Evolutionary conservation across 306 rosid genomes (phyloP), one percentile per base, ranked within the genome.

Genomic region (Delonix regia): DNA sequence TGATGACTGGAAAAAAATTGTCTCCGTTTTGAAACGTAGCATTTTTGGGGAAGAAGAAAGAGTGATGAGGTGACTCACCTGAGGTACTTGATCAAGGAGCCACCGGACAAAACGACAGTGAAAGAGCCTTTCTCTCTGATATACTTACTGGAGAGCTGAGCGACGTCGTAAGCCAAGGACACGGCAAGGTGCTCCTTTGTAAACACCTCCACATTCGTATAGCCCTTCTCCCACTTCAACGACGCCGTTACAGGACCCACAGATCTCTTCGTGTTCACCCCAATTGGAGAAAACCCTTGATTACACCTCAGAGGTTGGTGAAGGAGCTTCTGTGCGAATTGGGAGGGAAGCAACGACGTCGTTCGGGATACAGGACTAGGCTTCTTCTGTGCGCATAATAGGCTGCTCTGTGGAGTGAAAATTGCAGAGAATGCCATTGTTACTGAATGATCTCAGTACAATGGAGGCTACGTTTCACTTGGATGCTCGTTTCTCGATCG

Each of bases 71-170:
- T 12, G 51, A n/a, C 53, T 61, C 13, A 83, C 92, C 95, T 83
- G 81, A 91, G 86, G 52, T 81, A 73, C 36, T 85, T 47, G 78
- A 89, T 87, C 48, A 91, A 78, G 34, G 93, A 88, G 22, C 96
- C 96, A 22, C 96, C 91, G 18, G 93, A 91, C 57, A 91, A 69
- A 51, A 84, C 96, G 33, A 89, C 90, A n/a, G 90, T 70, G 82
- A 89, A 91, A 41, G 83, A 71, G 0, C 90, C 89, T 76, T 89
- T 91, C 71, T 84, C 88, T 27, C 74, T 79, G 18, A 57, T 39
- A 44, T 85, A 91, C 78, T 87, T 86, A 9, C 76, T 83, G 12
- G 93, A 89, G 21, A 89, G 85, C n/a, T 80, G 88, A 34, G 93
- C 89, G 4, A 85, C 77, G 80, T 91, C 88, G 75, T 87, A 80